Evolutionary conservation across 805 yeast species (phyloP).

Genomic region (Cyberlindnera nakhonratchasimensis): DNA sequence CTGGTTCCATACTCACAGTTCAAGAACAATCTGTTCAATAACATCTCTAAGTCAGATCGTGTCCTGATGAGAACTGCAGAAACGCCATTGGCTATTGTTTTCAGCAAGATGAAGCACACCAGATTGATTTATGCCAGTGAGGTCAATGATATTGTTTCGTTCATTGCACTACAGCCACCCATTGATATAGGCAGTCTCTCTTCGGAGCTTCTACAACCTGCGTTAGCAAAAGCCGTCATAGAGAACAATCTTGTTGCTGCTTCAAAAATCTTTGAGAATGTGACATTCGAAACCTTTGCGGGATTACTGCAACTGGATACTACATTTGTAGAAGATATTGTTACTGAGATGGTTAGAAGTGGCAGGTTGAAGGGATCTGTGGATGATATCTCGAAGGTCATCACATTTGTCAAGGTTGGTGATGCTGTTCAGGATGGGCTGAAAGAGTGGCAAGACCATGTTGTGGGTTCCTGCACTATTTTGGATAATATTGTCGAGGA

Average conservation of each 20-base stretch:
- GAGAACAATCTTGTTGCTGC: slow-evolving; percentile 22
- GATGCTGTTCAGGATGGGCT: slow-evolving; percentile 4
- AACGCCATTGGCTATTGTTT: slow-evolving; percentile 13
- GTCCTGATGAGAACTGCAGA: slow-evolving; percentile 4
- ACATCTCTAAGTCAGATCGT: slow-evolving; percentile 9
- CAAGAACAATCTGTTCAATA: slow-evolving; percentile 12
- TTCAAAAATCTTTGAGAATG: slow-evolving; percentile 15
- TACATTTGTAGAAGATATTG: slow-evolving; percentile 7
- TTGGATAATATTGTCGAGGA: slow-evolving; percentile 24
- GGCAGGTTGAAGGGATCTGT: slow-evolving; percentile 19
- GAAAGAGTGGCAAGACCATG: slow-evolving; percentile 25
- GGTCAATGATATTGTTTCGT: slow-evolving; percentile 1
- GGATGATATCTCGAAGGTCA: slow-evolving; percentile 24
- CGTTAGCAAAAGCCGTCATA: slow-evolving; percentile 12
- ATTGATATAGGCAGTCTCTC: slow-evolving; percentile 8
- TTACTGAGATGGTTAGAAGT: slow-evolving; percentile 21
- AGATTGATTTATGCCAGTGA: slow-evolving; percentile 20
- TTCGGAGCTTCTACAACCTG: slow-evolving; percentile 1
- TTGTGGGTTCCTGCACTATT: slow-evolving; percentile 20
- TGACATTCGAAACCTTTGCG: slow-evolving; percentile 15
- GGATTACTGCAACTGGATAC: slow-evolving; percentile 11
- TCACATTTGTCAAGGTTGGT: slow-evolving; percentile 13
- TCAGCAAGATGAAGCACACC: slow-evolving; percentile 15
- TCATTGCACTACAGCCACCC: background rate
- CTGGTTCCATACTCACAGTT: slow-evolving; percentile 15